Base-by-base conservation (phyloP, 306 rosid genomes). In the Calophaca sinica region DNA sequence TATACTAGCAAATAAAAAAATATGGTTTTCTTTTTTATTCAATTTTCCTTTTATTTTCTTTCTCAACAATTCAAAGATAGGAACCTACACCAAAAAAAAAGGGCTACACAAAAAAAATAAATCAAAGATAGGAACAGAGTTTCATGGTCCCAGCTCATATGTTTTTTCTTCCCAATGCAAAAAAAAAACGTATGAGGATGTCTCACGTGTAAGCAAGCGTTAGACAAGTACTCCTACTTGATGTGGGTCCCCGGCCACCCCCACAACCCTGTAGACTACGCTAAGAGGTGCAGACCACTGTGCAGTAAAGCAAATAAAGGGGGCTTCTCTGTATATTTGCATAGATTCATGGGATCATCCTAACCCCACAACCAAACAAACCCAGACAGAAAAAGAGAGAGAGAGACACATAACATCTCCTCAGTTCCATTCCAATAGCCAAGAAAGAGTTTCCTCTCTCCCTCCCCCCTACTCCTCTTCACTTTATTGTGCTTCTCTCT, bases 341-440 rank as follows among this genome's bases (percentile, higher is more conserved):
- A 67, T 75, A 85, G 86, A 87, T 90, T 87, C 96, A 84, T 51
- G 74, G 70, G 96, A 88, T 87, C 86, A 88, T 79, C 67, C 20
- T 86, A 87, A 80, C 86, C 86, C 83, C 79, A 73, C 87, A 67
- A 33, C 51, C 78, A 64, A 20, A 85, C 79, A 81, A 84, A 44
- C 0, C 1, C 7, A 73, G 3, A 70, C 2, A 14, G 4, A 7
- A n/a, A 33, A 1, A 44, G 11, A 36, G 8, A 69, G 8, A 69
- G 13, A 50, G 69, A 63, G 6, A 42, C 35, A 7, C 42, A 55
- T 50, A 26, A n/a, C 60, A 20, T 28, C 62, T 55, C 5, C 62
- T 55, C 62, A 28, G n/a, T 55, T 28, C n/a, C 62, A 10, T 55
- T 28, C n/a, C 62, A 10, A 57, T 12, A 29, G 7, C 67, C 42